phyloP scores from a whole-genome alignment of 2,329 filamentous ascomycete genomes.

The Talaromyces sp. region DNA sequence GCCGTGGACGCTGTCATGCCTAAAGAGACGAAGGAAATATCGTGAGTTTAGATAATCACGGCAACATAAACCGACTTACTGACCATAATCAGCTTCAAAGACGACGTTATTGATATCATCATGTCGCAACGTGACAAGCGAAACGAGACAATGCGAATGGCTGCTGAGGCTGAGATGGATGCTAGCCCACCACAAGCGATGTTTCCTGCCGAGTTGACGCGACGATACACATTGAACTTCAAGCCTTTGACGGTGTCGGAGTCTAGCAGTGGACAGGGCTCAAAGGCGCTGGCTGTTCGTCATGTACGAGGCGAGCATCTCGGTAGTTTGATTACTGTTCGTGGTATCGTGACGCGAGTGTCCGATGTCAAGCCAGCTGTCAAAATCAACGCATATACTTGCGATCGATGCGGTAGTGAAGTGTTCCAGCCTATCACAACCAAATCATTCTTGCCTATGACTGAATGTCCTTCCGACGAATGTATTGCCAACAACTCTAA shows the following conservation, averaged over 20 bases:
- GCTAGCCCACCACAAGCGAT: conserved; percentile 67
- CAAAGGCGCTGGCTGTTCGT: conserved; percentile 79
- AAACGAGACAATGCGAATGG: conserved; percentile 72
- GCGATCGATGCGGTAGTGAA: conserved; percentile 92
- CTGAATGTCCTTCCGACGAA: conserved; percentile 83
- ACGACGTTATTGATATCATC: conserved; percentile 94
- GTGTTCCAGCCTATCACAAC: conserved; percentile 94
- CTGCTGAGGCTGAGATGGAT: conserved; percentile 65
- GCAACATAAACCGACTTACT: conserved; percentile 25
- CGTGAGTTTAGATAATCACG: conserved; percentile 50
- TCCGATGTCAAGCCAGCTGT: conserved; percentile 97
- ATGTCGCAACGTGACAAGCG: conserved; percentile 86
- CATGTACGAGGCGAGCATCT: conserved; percentile 91
- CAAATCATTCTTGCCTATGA: conserved; percentile 85
- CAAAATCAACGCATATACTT: conserved; percentile 97
- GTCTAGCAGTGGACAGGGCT: conserved; percentile 59
- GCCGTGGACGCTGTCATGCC: conserved; percentile 89
- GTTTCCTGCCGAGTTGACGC: conserved; percentile 87
- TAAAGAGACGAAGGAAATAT: conserved; percentile 71
- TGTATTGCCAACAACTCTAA: conserved; percentile 89
- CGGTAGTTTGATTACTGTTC: conserved; percentile 87
- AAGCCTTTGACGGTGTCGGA: conserved; percentile 78
- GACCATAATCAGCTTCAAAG: conserved; percentile 69
- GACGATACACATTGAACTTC: conserved; percentile 93
- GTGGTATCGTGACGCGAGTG: conserved; percentile 90